These are phyloP conservation scores for Phialophora expanda DNA, from an alignment of 2,329 filamentous ascomycete genomes.

Conservation along the genomic window DNA sequence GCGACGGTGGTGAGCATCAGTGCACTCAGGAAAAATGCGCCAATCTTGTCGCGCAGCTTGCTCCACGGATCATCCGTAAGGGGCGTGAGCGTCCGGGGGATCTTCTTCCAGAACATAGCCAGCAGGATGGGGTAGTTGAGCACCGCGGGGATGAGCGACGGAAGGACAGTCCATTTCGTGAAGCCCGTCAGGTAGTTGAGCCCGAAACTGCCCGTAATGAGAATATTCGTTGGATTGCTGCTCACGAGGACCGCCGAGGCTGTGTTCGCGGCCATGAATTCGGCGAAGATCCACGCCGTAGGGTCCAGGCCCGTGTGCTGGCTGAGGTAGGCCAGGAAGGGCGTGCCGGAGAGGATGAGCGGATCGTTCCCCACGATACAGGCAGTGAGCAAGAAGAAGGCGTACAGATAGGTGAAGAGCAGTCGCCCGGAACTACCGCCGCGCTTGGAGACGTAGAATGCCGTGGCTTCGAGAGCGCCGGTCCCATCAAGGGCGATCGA, in stretches of 20 bases:
- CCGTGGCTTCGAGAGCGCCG: constrained; percentile 38
- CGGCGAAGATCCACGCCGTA: constrained; percentile 38
- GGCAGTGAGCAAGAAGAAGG: constrained; percentile 37
- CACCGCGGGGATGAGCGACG: constrained; percentile 37
- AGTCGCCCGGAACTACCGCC: constrained; percentile 38
- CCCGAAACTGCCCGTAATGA: constrained; percentile 38
- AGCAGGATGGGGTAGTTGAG: constrained; percentile 38
- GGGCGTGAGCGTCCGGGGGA: constrained; percentile 37
- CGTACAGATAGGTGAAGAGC: constrained; percentile 39
- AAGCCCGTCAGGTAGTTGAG: constrained; percentile 40
- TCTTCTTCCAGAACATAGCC: constrained; percentile 39
- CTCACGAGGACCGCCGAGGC: constrained; percentile 77
- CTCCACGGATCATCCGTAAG: constrained; percentile 38
- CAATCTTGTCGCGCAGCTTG: constrained; percentile 37
- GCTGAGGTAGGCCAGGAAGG: constrained; percentile 40
- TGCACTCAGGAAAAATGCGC: constrained; percentile 36
- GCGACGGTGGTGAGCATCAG: constrained; percentile 39
- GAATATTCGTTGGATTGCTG: constrained; percentile 68
- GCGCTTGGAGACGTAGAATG: constrained; percentile 38
- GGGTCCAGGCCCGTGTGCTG: constrained; percentile 37
- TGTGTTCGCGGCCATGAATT: constrained; percentile 55
- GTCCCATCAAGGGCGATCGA: constrained; percentile 40
- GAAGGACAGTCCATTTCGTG: constrained; percentile 40
- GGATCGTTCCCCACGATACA: constrained; percentile 40
- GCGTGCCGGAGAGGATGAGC: constrained; percentile 39